Conservation (phyloP, 805 yeast species). For the Candida sonorensis region DNA sequence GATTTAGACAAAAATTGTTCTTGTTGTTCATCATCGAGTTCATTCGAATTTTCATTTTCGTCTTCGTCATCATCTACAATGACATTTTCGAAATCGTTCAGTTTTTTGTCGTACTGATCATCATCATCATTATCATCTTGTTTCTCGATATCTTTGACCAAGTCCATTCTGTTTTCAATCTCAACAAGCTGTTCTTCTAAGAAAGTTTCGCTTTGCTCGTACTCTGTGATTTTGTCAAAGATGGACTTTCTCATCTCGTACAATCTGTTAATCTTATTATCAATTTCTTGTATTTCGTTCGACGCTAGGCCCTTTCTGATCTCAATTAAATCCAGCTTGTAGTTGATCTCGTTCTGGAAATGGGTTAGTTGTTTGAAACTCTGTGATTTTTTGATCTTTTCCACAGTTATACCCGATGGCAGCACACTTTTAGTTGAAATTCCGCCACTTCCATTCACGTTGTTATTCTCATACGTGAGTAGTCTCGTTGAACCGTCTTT, state of each 20-base stretch:
- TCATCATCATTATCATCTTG: slow-evolving; percentile 18
- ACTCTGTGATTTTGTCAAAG: slow-evolving; percentile 50
- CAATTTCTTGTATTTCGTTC: slow-evolving; percentile 59
- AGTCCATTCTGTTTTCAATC: slow-evolving; percentile 36
- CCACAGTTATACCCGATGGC: slow-evolving; percentile 35
- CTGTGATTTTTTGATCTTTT: slow-evolving; percentile 35
- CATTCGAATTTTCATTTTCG: slow-evolving; percentile 2
- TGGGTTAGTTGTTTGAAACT: slow-evolving; percentile 32
- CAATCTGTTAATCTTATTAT: slow-evolving; percentile 45
- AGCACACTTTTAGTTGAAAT: slow-evolving; percentile 13
- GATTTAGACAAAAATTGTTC: slow-evolving; percentile 34
- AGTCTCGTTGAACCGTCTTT: slow-evolving; percentile 17
- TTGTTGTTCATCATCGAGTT: slow-evolving; percentile 7
- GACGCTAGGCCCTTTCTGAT: slow-evolving; percentile 60
- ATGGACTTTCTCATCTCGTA: slow-evolving; percentile 44
- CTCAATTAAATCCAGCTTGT: slow-evolving; percentile 47
- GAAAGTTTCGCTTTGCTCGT: slow-evolving; percentile 55
- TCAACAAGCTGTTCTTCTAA: slow-evolving; percentile 42
- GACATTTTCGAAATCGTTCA: slow-evolving; percentile 5
- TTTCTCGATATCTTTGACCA: slow-evolving; percentile 33
- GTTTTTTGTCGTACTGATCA: slow-evolving; percentile 6
- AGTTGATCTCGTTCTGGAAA: slow-evolving; percentile 34
- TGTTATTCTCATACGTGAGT: slow-evolving; percentile 9
- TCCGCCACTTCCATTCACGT: too few relatives aligned
- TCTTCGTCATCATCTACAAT: slow-evolving; percentile 12